Evolutionary conservation across 2,329 filamentous ascomycete species (phyloP), one percentile per base, ranked within the genome.

Genomic region (Alternaria sp.): DNA sequence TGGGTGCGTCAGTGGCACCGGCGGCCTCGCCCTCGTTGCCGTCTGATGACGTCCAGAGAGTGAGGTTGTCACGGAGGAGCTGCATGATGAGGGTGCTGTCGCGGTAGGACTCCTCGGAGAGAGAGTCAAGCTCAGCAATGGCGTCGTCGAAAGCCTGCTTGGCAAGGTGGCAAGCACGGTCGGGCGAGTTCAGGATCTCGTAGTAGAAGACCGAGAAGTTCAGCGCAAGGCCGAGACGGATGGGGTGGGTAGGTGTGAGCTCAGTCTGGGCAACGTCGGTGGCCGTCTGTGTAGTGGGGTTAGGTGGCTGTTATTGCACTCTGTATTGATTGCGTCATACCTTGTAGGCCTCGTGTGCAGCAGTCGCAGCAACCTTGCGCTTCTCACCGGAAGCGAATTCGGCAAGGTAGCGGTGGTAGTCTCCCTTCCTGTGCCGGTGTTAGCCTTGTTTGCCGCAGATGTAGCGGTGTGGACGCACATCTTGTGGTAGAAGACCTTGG

Each of bases 191-290:
- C 80, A 97, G 87, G 81, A 97, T 97, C 88, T 97, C 95, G 84
- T 97, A 97, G 89, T 97, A 97, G 87, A 97, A 97, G 77, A 97
- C 94, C 68, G 94, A 97, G 89, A 98, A 97, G 91, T 97, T 98
- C 74, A 98, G 89, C 72, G 94, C 94, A 77, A 98, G 91, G 82
- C 94, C 94, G 70, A 98, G 92, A 78, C 94, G 94, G 85, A 98
- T 98, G 75, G 94, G 94, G 87, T 98, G 94, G 64, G 95, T 98
- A 66, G 94, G 94, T 66, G 94, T 94, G 74, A 98, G 90, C 84
- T 98, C 94, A 70, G 92, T 97, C 87, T 97, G 94, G 74, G 95
- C 95, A 78, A 98, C 94, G 78, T 97, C 94, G 85, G 94, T 98
- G 75, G 94, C 94, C 83, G 92, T 96, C 93, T 95, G 59, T 57